Conservation (phyloP, 2,329 filamentous ascomycete species). For the Epichloe uncinata region DNA sequence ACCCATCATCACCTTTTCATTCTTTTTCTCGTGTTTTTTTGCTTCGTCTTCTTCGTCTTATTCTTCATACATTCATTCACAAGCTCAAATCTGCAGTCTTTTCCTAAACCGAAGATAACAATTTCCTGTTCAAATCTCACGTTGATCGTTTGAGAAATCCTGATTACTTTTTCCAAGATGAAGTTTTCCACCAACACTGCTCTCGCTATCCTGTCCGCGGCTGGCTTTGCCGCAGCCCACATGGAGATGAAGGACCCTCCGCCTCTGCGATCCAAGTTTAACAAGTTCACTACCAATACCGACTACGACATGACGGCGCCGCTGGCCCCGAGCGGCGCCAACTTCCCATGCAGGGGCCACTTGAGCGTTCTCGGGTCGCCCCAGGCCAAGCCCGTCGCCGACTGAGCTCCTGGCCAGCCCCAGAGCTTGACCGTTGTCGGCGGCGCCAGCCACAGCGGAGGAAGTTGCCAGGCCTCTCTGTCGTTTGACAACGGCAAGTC, state of each 20-base stretch:
- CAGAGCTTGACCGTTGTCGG: constrained; percentile 54
- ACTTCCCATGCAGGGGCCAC: constrained; percentile 67
- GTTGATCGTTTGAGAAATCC: background rate
- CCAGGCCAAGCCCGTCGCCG: constrained; percentile 40
- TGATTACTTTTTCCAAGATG: constrained; percentile 19
- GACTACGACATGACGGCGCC: constrained; percentile 65
- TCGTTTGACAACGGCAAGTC: constrained; percentile 58
- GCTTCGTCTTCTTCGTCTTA: no score
- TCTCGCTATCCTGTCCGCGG: constrained; percentile 27
- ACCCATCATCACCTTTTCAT: background rate
- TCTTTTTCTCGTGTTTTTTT: background rate
- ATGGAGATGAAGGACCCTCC: constrained; percentile 42
- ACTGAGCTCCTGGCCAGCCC: constrained; percentile 46
- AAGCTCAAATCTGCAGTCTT: background rate
- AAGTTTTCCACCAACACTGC: constrained; percentile 23
- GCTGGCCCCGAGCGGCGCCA: constrained; percentile 41
- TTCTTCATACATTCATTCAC: background rate
- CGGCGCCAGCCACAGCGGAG: constrained; percentile 50
- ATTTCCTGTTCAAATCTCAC: background rate
- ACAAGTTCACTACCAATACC: constrained; percentile 34
- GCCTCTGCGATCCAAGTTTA: constrained; percentile 40
- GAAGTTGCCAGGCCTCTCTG: constrained; percentile 63
- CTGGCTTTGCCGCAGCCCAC: constrained; percentile 35
- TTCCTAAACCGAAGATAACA: background rate
- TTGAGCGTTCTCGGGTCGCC: constrained; percentile 33